A percentile compares a stretch with the other conserved stretches of the same genome.
These are phyloP conservation scores for Linnemannia exigua DNA, from an alignment of 192 early-diverging fungal species.

Conservation along the genomic window DNA sequence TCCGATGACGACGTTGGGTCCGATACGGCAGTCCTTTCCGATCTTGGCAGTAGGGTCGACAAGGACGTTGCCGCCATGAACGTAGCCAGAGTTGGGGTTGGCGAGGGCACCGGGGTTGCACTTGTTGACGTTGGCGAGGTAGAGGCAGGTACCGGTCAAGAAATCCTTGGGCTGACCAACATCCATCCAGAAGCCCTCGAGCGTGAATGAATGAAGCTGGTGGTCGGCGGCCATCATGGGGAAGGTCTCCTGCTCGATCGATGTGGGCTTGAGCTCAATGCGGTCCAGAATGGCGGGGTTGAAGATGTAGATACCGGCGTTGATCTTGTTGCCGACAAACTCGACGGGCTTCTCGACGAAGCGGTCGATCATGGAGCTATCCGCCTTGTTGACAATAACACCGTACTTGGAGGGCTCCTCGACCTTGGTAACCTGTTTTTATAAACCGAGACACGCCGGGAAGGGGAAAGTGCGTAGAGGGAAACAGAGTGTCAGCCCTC, in stretches of 20 bases:
- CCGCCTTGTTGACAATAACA: slow-evolving; percentile 90
- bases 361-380: slow-evolving; percentile 83
- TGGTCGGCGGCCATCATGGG: slow-evolving; percentile 89
- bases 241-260: slow-evolving; percentile 99
- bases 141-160: slow-evolving; percentile 94
- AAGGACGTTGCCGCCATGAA: slow-evolving; percentile 91
- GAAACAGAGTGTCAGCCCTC: background rate
- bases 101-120: slow-evolving; percentile 79
- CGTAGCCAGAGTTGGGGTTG: slow-evolving; percentile 74
- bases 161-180: slow-evolving; percentile 99
- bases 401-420: slow-evolving; percentile 99
- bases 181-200: slow-evolving; percentile 99
- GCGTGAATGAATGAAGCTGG: slow-evolving; percentile 93
- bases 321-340: slow-evolving; percentile 98
- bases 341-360: slow-evolving; percentile 99
- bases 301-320: slow-evolving; percentile 99
- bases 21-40: slow-evolving; percentile 96
- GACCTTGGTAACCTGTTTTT: slow-evolving; percentile 86
- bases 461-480: background rate
- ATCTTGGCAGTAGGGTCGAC: slow-evolving; percentile 93
- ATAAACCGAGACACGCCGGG: background rate
- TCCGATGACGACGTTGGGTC: slow-evolving; percentile 97
- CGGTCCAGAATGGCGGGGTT: slow-evolving; percentile 91
- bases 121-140: slow-evolving; percentile 88
- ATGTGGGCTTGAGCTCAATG: slow-evolving; percentile 95